Conservation (phyloP, 2,329 filamentous ascomycete genomes). For the Penicillium sp. region DNA sequence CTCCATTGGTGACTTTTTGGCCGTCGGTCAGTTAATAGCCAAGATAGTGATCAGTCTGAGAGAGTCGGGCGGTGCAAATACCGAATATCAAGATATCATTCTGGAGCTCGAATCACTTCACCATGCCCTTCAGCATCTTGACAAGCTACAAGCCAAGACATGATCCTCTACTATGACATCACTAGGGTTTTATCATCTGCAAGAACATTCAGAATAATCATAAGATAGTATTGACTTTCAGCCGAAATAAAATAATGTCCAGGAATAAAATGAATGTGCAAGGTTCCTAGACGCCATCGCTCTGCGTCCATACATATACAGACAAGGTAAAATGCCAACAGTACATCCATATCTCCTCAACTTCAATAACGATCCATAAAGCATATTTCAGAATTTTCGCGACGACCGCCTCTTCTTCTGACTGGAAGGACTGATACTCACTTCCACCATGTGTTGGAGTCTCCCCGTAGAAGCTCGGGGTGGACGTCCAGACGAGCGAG, state of each 20-base stretch:
- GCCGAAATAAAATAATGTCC: conserved; percentile 7
- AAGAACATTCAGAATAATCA: neutral
- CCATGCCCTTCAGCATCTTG: no score
- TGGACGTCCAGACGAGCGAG: conserved; percentile 16
- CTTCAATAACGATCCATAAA: neutral
- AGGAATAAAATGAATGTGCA: conserved; percentile 5
- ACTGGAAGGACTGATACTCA: conserved; percentile 20
- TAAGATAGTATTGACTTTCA: neutral
- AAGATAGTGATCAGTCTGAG: no score
- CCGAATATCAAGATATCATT: no score
- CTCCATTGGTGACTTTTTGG: no score
- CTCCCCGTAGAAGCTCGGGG: conserved; percentile 23
- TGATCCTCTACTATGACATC: no score
- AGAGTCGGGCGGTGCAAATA: no score
- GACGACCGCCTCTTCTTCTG: conserved; percentile 16
- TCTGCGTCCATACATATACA: conserved; percentile 4
- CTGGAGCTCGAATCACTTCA: no score
- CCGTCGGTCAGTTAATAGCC: no score
- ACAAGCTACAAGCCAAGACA: no score
- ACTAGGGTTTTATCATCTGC: conserved; percentile 12
- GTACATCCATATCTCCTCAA: neutral
- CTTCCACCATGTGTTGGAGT: conserved; percentile 21
- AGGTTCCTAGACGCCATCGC: conserved; percentile 12
- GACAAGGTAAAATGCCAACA: neutral
- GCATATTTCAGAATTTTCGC: conserved; percentile 9